These are phyloP conservation scores for Thuidium tamariscinum DNA, from an alignment of 225 moss, liverwort and hornwort genomes.

Conservation along the genomic window DNA sequence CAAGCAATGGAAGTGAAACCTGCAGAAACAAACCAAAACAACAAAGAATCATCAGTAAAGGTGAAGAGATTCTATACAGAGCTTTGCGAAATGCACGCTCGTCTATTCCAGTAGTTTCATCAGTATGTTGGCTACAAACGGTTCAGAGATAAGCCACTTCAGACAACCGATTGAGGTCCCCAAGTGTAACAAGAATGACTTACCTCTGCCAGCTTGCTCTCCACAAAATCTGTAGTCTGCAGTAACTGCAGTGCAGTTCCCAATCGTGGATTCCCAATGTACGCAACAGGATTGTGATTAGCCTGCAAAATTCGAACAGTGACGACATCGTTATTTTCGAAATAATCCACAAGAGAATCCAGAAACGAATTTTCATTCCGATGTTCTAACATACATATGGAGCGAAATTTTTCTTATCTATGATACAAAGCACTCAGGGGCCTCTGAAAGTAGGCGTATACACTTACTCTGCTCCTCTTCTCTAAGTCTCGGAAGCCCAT, in stretches of 20 bases:
- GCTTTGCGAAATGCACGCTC: not conserved
- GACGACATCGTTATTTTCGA: not conserved
- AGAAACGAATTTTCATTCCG: not conserved
- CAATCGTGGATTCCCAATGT: slow-evolving; percentile 69
- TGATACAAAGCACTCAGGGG: not conserved
- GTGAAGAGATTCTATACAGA: not conserved
- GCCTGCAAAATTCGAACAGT: slow-evolving; percentile 29
- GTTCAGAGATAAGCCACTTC: not conserved
- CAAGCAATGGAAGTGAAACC: slow-evolving; percentile 80
- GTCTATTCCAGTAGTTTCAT: not conserved
- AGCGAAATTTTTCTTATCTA: not conserved
- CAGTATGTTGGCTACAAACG: not conserved
- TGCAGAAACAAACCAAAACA: slow-evolving; percentile 2
- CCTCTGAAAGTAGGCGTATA: not conserved
- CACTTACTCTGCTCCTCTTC: slow-evolving; percentile 38
- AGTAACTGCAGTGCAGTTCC: slow-evolving; percentile 76
- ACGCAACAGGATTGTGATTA: slow-evolving; percentile 62
- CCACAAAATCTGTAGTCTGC: slow-evolving; percentile 66
- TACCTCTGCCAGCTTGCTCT: slow-evolving; percentile 56
- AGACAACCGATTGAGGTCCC: not conserved
- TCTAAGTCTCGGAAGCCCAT: slow-evolving; percentile 34
- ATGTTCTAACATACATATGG: not conserved
- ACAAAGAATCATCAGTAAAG: not conserved
- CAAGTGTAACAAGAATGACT: not conserved
- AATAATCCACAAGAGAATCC: not conserved